Evolutionary conservation across 345 rosid species (phyloP), one percentile per base, ranked within the genome.

Genomic region (Geranium brycei): DNA sequence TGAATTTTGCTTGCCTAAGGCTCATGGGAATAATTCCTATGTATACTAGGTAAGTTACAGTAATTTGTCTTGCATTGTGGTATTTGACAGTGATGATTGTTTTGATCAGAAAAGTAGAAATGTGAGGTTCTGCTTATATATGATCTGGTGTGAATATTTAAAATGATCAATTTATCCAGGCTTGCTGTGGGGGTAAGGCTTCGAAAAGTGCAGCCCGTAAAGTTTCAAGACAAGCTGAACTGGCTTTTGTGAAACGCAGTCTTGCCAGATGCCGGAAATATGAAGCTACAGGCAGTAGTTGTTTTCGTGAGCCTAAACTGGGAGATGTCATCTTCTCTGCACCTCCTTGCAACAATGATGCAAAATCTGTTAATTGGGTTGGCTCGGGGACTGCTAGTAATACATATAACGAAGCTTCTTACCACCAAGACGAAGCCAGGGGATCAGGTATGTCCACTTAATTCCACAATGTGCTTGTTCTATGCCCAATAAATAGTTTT

Each of bases 341-440:
- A 4, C 82, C 87, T 57, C 62, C 85, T 40, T 69, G 77, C 78
- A 79, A 85, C 76, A 86, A 74, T 57, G 91, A 86, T 66, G 83
- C 95, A 59, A 93, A 93, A 72, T 90, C 96, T 71, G 70, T 73
- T 12, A 97, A 91, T 59, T 78, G 88, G 76, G 90, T 92, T 55
- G 99, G 97, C 75, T 93, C 99, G 23, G 95, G 97, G 71, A 90
- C 97, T 57, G 96, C 92, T 19, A 90, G 99, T 76, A 93, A 88
- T 77, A 88, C 90, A 0, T 80, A 75, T 72, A 86, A 83, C 63
- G 97, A 90, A 66, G 82, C 80, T 66, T 78, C 80, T 61, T 84
- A 84, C 77, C 82, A 78, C 69, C 91, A 78, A 62, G 71, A 76
- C n/a, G 96, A 87, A 53, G 87, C 88, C 69, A 85, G 82, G 79